Conservation (phyloP, 768 basidiomycete genomes). For the Mycena polygramma region DNA sequence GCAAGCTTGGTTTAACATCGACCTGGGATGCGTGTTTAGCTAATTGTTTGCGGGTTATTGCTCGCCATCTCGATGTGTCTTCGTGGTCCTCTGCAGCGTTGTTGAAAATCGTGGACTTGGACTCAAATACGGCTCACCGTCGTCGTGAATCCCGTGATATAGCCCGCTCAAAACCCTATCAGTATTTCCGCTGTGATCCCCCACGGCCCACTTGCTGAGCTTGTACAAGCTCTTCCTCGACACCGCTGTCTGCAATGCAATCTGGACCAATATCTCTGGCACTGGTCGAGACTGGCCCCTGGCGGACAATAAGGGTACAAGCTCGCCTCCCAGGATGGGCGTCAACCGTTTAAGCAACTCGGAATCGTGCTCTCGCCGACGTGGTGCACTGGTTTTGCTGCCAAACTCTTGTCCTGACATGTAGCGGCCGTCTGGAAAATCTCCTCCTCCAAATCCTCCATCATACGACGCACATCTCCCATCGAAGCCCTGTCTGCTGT, state of each 20-base stretch:
- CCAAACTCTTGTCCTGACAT: conserved; percentile 43
- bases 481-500: conserved; percentile 44
- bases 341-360: not conserved
- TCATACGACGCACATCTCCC: conserved; percentile 48
- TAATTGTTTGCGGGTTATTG: conserved; percentile 36
- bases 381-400: not conserved
- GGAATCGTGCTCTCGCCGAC: not conserved
- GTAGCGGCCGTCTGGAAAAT: conserved; percentile 52
- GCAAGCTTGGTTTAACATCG: not conserved
- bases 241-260: conserved; percentile 3
- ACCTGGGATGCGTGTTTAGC: not conserved
- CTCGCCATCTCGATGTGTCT: conserved; percentile 19
- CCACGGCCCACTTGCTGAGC: not conserved
- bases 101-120: not conserved
- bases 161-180: not conserved
- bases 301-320: conserved; percentile 1
- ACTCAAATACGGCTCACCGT: not conserved
- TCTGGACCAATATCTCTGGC: conserved; percentile 5
- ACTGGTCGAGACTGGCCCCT: not conserved
- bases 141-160: not conserved
- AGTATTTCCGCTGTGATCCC: not conserved
- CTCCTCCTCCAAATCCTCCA: conserved; percentile 51
- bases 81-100: conserved; percentile 7
- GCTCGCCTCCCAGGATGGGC: conserved; percentile 13
- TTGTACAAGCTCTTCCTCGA: not conserved